Base-by-base conservation (phyloP, 139 green algal species). In the Chlamydomonas sphaeroides region DNA sequence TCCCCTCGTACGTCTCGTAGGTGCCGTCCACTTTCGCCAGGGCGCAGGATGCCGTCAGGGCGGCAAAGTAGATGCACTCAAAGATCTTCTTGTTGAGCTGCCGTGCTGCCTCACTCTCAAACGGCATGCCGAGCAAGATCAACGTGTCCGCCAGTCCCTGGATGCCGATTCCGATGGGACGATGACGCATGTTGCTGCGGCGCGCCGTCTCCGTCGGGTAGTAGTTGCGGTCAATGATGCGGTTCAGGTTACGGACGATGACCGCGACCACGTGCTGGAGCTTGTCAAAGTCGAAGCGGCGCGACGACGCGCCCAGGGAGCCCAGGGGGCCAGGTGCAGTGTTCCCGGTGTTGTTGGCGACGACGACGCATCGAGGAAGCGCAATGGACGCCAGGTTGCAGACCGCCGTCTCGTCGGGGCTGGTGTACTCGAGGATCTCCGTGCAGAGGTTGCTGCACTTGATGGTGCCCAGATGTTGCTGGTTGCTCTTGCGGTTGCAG, bases 401-500 rank as follows among this genome's bases (percentile, higher is more conserved):
- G 49, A 91, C 82, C 11, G 86, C 78, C 1, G 45, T 84, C 53
- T 85, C 56, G 0, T 83, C 39, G 6, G 62, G 35, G 53, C 38
- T 42, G 30, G 66, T 84, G 69, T 73, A 86, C 48, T 89, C 70
- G 11, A 73, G 65, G 70, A 91, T 89, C 65, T 91, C 86, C 6
- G 61, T 74, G 57, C 86, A 90, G 45, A 91, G 84, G 68, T 91
- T 91, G 59, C 36, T 72, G 41, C 65, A 85, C 51, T 79, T 78
- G 63, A 91, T 88, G 51, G 78, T 88, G 21, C 83, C 87, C 26
- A 91, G 39, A 70, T 90, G 81, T 39, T 78, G 36, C 61, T 91
- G 87, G 75, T 91, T 91, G 79, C n/a, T 73, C 84, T 89, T 91
- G 18, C 48, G 33, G 67, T 91, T 91, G 35, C 70, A 71, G 35